Conservation (phyloP, 2,329 filamentous ascomycete species). For the Ophiosphaerella herpotricha region DNA sequence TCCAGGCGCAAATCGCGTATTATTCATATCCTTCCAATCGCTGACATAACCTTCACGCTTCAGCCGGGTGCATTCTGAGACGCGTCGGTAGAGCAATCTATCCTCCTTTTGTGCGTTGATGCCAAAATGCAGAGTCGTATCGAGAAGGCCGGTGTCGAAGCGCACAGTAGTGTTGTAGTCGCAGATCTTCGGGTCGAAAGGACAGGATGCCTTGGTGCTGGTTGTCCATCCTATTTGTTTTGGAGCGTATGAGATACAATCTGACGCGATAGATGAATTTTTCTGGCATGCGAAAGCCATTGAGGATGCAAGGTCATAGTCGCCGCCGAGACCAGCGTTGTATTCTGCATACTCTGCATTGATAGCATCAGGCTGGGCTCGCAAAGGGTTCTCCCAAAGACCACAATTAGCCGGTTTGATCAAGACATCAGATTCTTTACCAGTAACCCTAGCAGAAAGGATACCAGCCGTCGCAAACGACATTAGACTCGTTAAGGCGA, state of each 20-base stretch:
- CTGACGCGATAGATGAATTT: not conserved
- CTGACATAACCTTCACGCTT: not conserved
- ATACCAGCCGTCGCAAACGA: conserved; percentile 1
- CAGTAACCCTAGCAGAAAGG: not conserved
- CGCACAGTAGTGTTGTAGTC: not conserved
- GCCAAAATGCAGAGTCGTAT: not conserved
- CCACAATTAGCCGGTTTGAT: not conserved
- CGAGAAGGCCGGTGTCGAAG: not conserved
- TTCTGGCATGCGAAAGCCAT: not conserved
- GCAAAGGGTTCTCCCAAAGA: not conserved
- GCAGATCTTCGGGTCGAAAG: not conserved
- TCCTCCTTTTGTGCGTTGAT: not conserved
- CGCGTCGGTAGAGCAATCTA: not conserved
- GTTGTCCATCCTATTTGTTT: not conserved
- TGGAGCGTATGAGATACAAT: conserved; percentile 1
- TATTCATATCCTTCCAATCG: conserved; percentile 1
- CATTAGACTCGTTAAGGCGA: not conserved
- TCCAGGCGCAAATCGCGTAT: not conserved
- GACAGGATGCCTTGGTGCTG: not conserved
- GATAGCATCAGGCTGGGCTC: not conserved
- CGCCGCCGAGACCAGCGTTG: not conserved
- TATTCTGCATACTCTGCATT: not conserved
- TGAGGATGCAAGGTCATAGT: not conserved
- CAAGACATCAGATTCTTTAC: not conserved
- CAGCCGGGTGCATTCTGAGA: not conserved